These are phyloP conservation scores for Fomitopsis palustris DNA, from an alignment of 1,284 basidiomycete genomes.

Conservation along the genomic window DNA sequence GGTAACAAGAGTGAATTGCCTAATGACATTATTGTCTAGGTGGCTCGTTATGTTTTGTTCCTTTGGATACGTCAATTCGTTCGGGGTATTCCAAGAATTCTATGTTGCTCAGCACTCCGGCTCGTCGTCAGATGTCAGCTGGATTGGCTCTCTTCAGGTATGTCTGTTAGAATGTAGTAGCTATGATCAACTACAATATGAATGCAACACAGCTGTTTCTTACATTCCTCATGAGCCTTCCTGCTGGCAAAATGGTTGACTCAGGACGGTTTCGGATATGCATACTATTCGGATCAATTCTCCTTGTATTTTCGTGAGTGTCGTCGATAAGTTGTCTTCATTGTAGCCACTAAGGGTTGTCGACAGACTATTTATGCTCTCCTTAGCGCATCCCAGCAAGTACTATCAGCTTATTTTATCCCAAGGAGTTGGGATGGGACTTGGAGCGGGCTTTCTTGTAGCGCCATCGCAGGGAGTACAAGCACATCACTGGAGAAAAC, in stretches of 20 bases:
- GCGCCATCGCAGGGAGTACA: constrained; percentile 11
- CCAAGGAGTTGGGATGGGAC: constrained; percentile 38
- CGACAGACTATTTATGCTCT: constrained; percentile 26
- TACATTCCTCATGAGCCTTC: neutral
- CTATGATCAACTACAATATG: no score
- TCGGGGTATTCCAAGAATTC: neutral
- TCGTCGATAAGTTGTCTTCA: no score
- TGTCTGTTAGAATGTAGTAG: neutral
- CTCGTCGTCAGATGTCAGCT: neutral
- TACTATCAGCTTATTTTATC: constrained; percentile 26
- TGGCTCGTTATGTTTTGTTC: neutral
- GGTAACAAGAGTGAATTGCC: no score
- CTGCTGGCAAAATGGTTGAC: neutral
- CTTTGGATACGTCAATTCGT: neutral
- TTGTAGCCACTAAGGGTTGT: neutral
- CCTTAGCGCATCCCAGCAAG: constrained; percentile 15
- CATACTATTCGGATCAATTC: neutral
- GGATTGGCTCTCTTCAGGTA: neutral
- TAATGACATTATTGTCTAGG: neutral
- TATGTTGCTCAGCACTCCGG: neutral
- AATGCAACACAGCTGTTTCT: neutral
- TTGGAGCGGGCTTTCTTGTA: constrained; percentile 38
- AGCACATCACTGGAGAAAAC: constrained; percentile 13
- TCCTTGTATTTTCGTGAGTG: neutral
- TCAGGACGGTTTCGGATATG: neutral